A percentile compares a stretch with the other conserved stretches of the same genome.
These are phyloP conservation scores for Phlebiopsis gigantea DNA, from an alignment of 768 basidiomycete species.

Conservation along the genomic window DNA sequence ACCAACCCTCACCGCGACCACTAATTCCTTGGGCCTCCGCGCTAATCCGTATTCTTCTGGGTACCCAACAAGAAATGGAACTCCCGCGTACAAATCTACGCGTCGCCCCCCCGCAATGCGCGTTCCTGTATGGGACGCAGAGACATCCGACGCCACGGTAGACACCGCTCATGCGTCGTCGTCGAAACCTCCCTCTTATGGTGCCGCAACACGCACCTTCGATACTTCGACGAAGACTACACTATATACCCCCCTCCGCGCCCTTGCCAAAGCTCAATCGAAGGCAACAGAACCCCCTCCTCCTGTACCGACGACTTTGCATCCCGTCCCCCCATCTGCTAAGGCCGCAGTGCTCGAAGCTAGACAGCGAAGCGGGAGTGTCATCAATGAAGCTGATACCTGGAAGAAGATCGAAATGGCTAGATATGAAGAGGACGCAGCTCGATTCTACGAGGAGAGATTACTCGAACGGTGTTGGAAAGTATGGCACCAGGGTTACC, in stretches of 20 bases:
- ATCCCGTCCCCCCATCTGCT: slow-evolving; percentile 4
- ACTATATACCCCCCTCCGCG: slow-evolving; percentile 7
- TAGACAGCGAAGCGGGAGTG: slow-evolving; percentile 41
- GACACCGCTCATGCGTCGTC: slow-evolving; percentile 29
- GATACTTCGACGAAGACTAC: slow-evolving; percentile 12
- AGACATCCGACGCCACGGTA: slow-evolving; percentile 32
- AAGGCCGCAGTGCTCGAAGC: slow-evolving; percentile 7
- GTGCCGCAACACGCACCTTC: slow-evolving; percentile 31
- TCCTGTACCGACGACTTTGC: neutral
- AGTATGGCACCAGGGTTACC: slow-evolving; percentile 65
- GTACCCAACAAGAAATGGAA: neutral
- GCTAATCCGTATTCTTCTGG: slow-evolving; percentile 13
- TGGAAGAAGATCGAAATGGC: slow-evolving; percentile 74
- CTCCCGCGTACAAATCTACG: slow-evolving; percentile 8
- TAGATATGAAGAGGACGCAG: slow-evolving; percentile 67
- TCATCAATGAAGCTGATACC: slow-evolving; percentile 66
- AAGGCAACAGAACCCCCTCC: slow-evolving; percentile 4
- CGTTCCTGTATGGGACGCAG: slow-evolving; percentile 29
- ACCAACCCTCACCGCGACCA: slow-evolving; percentile 10
- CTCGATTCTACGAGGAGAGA: slow-evolving; percentile 56
- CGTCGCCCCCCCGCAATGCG: neutral
- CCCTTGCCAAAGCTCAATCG: slow-evolving; percentile 13
- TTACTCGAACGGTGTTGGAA: slow-evolving; percentile 70
- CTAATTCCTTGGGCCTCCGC: slow-evolving; percentile 27
- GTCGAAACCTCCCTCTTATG: slow-evolving; percentile 46